Conservation (phyloP, 2,329 filamentous ascomycete genomes). For the Pseudodiploospora longispora region DNA sequence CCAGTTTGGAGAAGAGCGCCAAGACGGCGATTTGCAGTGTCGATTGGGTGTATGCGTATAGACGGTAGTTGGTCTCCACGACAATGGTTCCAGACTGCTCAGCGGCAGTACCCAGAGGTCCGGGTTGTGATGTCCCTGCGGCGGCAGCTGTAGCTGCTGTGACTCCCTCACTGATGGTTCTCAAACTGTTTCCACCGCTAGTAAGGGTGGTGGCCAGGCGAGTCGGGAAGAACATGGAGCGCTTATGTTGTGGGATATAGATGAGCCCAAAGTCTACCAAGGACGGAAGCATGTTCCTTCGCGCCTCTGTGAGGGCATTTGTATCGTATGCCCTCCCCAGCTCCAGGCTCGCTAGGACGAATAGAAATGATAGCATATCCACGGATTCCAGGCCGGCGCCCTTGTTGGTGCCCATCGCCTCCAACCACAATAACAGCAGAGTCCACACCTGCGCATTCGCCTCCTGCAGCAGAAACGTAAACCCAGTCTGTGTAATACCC, state of each 20-base stretch:
- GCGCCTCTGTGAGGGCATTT: conserved; percentile 69
- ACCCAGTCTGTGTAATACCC: conserved; percentile 84
- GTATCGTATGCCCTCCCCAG: conserved; percentile 89
- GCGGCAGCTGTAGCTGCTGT: conserved; percentile 52
- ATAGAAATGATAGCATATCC: conserved; percentile 92
- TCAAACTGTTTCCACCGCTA: conserved; percentile 67
- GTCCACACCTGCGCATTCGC: conserved; percentile 97
- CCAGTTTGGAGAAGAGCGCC: conserved; percentile 78
- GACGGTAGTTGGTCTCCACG: conserved; percentile 93
- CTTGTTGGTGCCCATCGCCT: conserved; percentile 57
- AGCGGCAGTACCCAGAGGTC: conserved; percentile 25
- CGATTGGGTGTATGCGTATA: conserved; percentile 94
- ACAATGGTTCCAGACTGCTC: conserved; percentile 76
- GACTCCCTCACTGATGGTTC: conserved; percentile 61
- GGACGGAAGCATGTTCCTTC: conserved; percentile 81
- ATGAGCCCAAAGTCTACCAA: conserved; percentile 90
- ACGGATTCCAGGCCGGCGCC: conserved; percentile 72
- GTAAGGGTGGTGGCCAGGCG: conserved; percentile 91
- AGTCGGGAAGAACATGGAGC: conserved; percentile 74
- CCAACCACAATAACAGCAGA: conserved; percentile 84
- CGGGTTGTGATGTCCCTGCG: conserved; percentile 27
- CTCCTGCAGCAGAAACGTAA: conserved; percentile 90
- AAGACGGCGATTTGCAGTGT: conserved; percentile 92
- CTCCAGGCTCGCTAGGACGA: conserved; percentile 88
- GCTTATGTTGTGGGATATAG: conserved; percentile 55